Conservation (phyloP, 2,329 filamentous ascomycete species). For the Pestalotiopsis sp. region DNA sequence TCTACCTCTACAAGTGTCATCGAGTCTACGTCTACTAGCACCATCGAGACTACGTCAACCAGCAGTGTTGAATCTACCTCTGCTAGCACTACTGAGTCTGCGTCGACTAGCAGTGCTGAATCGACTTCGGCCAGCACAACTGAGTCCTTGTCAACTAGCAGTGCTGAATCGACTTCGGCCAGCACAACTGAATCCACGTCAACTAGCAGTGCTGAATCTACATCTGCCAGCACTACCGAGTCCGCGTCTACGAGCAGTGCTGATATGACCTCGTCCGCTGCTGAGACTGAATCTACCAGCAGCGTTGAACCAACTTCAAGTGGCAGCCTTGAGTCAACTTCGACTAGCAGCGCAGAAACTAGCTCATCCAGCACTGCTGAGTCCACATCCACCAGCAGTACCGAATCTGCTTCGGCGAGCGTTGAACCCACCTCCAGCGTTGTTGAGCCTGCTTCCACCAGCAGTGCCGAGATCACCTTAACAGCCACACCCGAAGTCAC, state of each 20-base stretch:
- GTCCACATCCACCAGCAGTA: background rate
- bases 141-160: background rate
- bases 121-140: background rate
- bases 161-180: background rate
- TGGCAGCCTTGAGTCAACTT: background rate
- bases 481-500: background rate
- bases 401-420: background rate
- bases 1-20: background rate
- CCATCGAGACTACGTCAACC: background rate
- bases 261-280: background rate
- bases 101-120: background rate
- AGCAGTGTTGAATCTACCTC: too few relatives aligned
- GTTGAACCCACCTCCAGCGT: background rate
- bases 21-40: background rate
- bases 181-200: background rate
- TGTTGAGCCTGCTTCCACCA: background rate
- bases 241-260: background rate
- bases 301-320: background rate
- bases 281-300: background rate
- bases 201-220: background rate
- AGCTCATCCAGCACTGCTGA: background rate
- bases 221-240: background rate
- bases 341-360: background rate
- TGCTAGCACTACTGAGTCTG: too few relatives aligned
- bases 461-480: background rate